Evolutionary conservation across 345 rosid species (phyloP).

Genomic region (Eutrema yunnanense): DNA sequence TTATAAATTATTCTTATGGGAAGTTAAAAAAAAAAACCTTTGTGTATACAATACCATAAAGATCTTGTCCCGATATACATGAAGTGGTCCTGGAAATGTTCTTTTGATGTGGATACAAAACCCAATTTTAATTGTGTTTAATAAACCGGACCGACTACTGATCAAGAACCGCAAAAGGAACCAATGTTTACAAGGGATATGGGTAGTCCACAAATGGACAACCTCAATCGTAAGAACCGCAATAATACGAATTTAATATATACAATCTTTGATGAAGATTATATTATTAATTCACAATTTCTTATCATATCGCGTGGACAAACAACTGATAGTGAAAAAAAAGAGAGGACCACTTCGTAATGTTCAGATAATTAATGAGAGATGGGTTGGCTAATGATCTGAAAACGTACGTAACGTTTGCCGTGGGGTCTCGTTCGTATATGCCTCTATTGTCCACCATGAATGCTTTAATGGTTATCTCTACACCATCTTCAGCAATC

Average conservation of each 20-base stretch:
- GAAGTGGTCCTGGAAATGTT: too few relatives aligned
- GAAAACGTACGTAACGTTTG: not conserved
- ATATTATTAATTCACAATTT: not conserved
- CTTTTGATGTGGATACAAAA: too few relatives aligned
- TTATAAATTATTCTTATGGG: too few relatives aligned
- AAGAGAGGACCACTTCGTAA: too few relatives aligned
- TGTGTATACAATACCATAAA: too few relatives aligned
- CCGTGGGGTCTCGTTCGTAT: not conserved
- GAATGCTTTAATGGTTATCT: not conserved
- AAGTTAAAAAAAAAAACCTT: too few relatives aligned
- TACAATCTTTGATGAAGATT: not conserved
- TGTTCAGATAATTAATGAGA: too few relatives aligned
- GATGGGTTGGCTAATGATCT: too few relatives aligned
- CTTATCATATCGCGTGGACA: not conserved
- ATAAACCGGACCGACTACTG: not conserved
- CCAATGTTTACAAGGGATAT: not conserved
- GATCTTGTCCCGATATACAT: too few relatives aligned
- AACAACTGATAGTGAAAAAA: too few relatives aligned
- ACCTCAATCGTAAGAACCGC: too few relatives aligned
- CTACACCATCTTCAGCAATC: not conserved
- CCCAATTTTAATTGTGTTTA: too few relatives aligned
- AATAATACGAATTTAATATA: not conserved
- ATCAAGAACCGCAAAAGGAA: not conserved
- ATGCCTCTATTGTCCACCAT: not conserved
- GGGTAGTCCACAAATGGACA: not conserved